These are phyloP conservation scores for Juglanconis sp. DNA, from an alignment of 2,329 filamentous ascomycete genomes.

Conservation along the genomic window DNA sequence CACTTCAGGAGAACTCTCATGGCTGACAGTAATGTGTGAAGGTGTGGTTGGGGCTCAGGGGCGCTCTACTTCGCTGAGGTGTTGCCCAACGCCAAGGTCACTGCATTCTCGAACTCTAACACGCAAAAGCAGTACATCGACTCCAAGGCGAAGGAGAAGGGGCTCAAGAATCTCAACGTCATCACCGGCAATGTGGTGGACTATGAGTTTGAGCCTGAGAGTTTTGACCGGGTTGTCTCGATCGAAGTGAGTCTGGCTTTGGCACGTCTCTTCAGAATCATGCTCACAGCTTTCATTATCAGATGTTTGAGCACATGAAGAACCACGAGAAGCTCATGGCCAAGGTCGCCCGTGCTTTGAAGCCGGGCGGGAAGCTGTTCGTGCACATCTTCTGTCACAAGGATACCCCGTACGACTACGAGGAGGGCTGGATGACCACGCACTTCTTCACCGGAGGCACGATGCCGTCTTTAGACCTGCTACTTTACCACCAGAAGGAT, in stretches of 20 bases:
- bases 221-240: constrained; percentile 63
- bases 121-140: constrained; percentile 69
- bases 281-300: not conserved
- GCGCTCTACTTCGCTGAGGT: constrained; percentile 63
- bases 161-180: constrained; percentile 58
- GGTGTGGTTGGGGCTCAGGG: constrained; percentile 67
- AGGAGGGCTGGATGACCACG: constrained; percentile 70
- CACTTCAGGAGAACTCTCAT: not conserved
- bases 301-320: constrained; percentile 76
- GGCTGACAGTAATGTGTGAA: constrained; percentile 25
- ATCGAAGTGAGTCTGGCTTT: constrained; percentile 45
- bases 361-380: constrained; percentile 63
- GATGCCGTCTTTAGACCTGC: constrained; percentile 65
- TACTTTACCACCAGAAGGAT: constrained; percentile 65
- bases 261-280: not conserved
- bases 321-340: constrained; percentile 67
- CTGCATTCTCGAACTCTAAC: constrained; percentile 66
- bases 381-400: constrained; percentile 67
- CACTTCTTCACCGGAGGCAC: constrained; percentile 73
- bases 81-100: constrained; percentile 59
- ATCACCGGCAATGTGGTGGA: constrained; percentile 66
- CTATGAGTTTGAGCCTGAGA: constrained; percentile 57
- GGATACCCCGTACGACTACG: constrained; percentile 66
- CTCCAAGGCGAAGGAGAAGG: constrained; percentile 50
- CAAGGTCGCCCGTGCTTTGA: constrained; percentile 58